Base-by-base conservation (phyloP, 345 rosid genomes). In the Diplotaxis tenuifolia region DNA sequence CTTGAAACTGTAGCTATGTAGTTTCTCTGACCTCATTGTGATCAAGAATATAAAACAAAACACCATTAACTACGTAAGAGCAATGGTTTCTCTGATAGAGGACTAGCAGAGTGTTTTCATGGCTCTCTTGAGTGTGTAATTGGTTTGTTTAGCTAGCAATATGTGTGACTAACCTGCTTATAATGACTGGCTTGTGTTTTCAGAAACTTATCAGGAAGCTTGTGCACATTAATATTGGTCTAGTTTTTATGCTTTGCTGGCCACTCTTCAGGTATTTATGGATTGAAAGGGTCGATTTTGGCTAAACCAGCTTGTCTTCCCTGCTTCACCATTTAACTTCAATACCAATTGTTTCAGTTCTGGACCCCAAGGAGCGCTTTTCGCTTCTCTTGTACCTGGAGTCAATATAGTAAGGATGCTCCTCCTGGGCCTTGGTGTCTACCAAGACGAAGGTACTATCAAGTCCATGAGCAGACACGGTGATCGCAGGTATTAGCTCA, bases 391-490 rank as follows among this genome's bases (percentile, higher is more conserved):
- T 57, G 47, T 81, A 75, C 89, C 91, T 6, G 99, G 96, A 4
- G 11, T 86, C 54, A 90, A 92, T 76, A 81, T 92, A 22, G 28
- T 88, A 73, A 84, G 87, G 53, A 78, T 92, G 96, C 81, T 95
- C 76, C 82, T 95, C 53, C 72, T 95, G 66, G 99, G 99, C 25
- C 77, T 75, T 63, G 97, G 97, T 64, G 72, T 90, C 32, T 80
- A 78, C 88, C 88, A 92, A 67, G 91, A 92, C 74, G 91, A 90
- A 83, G 96, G 89, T 67, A 88, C 83, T 0, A 92, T 92, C 74
- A 88, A 90, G 88, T 90, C 99, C 58, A 95, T 92, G 96, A 88
- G 98, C 83, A 86, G 99, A 87, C 82, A 80, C 38, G 98, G 99
- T 67, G 88, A 95, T 71, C 81, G 70, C 84, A 90, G 99, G 99